Base-by-base conservation (phyloP, 2,329 filamentous ascomycete genomes). In the Aspergillus proliferans region DNA sequence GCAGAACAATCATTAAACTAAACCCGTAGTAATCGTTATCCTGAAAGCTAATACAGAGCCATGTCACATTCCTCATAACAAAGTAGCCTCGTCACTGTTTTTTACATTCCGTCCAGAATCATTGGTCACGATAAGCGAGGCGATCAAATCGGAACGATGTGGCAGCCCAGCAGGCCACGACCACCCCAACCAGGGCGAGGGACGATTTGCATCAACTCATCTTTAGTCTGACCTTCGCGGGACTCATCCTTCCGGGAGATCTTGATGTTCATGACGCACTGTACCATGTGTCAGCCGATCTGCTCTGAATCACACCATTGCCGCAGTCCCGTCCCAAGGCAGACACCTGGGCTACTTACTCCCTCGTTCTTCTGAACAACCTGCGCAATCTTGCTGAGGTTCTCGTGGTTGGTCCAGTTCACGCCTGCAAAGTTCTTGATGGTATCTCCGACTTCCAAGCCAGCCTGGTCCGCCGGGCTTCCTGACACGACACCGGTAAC, bases 321-420 rank as follows among this genome's bases (percentile, higher is more conserved):
- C 26, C 26, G 26, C 26, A 30, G 26, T 30, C 26, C 26, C 26
- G 3, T 28, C 14, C 14, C 30, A 22, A 21, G 47, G 26, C 33
- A 36, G 15, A 24, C 9, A 41, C 15, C 5, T 15, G 45, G 39
- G 26, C 22, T 9, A 53, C 87, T 75, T 79, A 94, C 91, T 56
- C 86, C 88, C 77, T 95, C 88, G 61, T 89, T 95, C 55, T 86
- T 86, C 64, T 91, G 86, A 1, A 98, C 92, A 50, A 86, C 85
- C 64, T 95, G 87, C n/a, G 85, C 88, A 18, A 98, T 87, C 70
- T 86, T 93, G 56, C 80, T 82, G 41, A 98, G 79, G 59, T 83
- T 83, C 68, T 96, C 90, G 65, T 97, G 86, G 65, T 97, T 97
- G 56, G 81, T 76, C 71, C 79, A 84, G 63, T 92, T 88, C 39